These are phyloP conservation scores for Vicia faba DNA, from an alignment of 306 rosid species.

Conservation along the genomic window DNA sequence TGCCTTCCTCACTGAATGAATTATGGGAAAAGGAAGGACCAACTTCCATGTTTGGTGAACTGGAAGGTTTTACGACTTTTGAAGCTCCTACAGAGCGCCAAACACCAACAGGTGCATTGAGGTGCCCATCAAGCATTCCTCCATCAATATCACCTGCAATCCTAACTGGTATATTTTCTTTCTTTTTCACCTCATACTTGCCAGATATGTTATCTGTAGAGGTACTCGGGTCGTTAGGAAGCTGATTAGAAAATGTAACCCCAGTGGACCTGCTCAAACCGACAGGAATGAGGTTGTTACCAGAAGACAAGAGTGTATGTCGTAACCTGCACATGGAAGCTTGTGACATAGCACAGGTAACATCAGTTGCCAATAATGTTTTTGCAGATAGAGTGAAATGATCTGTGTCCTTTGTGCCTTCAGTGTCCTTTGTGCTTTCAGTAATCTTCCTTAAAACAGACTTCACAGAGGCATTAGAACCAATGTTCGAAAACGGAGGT, in stretches of 20 bases:
- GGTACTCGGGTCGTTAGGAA: constrained; percentile 63
- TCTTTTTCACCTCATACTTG: constrained; percentile 82
- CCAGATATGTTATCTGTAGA: constrained; percentile 63
- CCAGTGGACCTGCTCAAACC: constrained; percentile 62
- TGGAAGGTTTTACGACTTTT: constrained; percentile 67
- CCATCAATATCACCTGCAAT: constrained; percentile 94
- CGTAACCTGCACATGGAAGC: constrained; percentile 90
- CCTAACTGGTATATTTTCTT: constrained; percentile 81
- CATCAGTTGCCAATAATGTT: constrained; percentile 82
- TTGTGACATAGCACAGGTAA: constrained; percentile 78
- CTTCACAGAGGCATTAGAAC: constrained; percentile 59
- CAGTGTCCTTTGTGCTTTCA: constrained; percentile 66
- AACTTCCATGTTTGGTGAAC: constrained; percentile 75
- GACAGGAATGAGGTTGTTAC: constrained; percentile 55
- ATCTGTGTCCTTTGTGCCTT: constrained; percentile 63
- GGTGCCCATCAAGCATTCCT: constrained; percentile 86
- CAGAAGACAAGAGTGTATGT: constrained; percentile 69
- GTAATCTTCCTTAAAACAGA: constrained; percentile 56
- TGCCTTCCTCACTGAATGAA: constrained; percentile 81
- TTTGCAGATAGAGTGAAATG: constrained; percentile 58
- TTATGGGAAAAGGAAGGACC: constrained; percentile 76
- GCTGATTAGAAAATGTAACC: constrained; percentile 62
- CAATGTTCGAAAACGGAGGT: constrained; percentile 56
- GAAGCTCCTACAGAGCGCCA: constrained; percentile 94
- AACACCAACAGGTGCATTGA: constrained; percentile 90